Evolutionary conservation across 345 rosid species (phyloP).

Genomic region (Populus davidiana): DNA sequence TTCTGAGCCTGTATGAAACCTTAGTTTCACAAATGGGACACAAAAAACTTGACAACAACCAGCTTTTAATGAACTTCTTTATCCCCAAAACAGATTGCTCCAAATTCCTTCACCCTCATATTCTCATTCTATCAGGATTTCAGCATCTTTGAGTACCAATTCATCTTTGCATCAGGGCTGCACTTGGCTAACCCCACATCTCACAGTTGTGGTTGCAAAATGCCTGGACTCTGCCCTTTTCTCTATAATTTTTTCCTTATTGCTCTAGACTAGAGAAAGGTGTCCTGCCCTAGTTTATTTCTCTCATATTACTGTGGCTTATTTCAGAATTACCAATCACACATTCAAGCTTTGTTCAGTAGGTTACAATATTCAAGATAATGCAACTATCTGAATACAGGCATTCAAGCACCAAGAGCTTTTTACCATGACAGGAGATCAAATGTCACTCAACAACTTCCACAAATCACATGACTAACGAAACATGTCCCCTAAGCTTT

Average conservation of each 20-base stretch:
- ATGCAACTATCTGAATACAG: neutral
- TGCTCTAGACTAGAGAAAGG: neutral
- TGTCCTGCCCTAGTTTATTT: neutral
- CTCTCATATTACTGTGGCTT: neutral
- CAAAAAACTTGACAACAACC: neutral
- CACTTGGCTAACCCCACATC: neutral
- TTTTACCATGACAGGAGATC: neutral
- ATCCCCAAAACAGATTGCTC: too few species aligned
- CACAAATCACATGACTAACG: neutral
- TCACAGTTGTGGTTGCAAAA: neutral
- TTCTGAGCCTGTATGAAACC: neutral
- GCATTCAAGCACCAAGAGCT: neutral
- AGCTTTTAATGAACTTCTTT: neutral
- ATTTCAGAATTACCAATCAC: neutral
- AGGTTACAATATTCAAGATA: neutral
- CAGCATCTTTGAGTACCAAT: neutral
- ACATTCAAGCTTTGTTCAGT: neutral
- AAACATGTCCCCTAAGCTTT: neutral
- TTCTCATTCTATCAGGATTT: too few species aligned
- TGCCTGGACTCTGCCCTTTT: neutral
- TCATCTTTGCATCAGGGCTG: neutral
- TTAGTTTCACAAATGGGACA: neutral
- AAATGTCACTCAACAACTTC: too few species aligned
- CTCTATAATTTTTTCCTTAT: neutral
- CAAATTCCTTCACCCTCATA: neutral